Evolutionary conservation across 495 filamentous ascomycete species (phyloP).

Genomic region (Tuber aestivum): DNA sequence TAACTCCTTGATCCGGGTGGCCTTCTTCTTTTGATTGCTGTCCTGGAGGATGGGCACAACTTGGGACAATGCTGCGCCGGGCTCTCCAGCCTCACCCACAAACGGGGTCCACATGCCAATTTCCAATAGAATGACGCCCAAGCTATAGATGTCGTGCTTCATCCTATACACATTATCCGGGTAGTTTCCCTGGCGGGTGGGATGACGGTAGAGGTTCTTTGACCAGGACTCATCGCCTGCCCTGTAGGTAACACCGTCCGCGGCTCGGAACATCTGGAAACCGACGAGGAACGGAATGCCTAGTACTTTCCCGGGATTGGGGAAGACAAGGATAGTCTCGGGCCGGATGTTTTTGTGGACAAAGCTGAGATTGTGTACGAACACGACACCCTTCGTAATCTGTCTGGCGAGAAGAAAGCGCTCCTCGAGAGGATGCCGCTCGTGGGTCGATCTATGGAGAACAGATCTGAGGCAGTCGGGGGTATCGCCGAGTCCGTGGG

Average conservation of each 20-base stretch:
- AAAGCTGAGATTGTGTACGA: constrained; percentile 50
- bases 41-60: constrained; percentile 16
- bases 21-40: constrained; percentile 17
- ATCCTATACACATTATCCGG: constrained; percentile 49
- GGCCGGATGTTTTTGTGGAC: constrained; percentile 58
- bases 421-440: constrained; percentile 39
- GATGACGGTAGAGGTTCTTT: constrained; percentile 56
- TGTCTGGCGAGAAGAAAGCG: constrained; percentile 46
- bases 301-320: constrained; percentile 25
- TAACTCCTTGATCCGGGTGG: constrained; percentile 44
- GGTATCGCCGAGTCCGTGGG: background rate
- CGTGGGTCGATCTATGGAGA: constrained; percentile 33
- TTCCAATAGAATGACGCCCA: constrained; percentile 58
- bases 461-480: constrained; percentile 33
- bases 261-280: constrained; percentile 49
- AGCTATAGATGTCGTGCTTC: constrained; percentile 62
- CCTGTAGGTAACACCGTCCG: constrained; percentile 44
- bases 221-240: constrained; percentile 47
- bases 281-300: constrained; percentile 48
- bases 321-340: constrained; percentile 50
- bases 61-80: background rate
- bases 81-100: constrained; percentile 22
- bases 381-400: constrained; percentile 48
- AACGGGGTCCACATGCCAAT: constrained; percentile 57
- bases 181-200: constrained; percentile 48